phyloP scores from a whole-genome alignment of 179 eudicot genomes.

The Beta lomatogona region DNA sequence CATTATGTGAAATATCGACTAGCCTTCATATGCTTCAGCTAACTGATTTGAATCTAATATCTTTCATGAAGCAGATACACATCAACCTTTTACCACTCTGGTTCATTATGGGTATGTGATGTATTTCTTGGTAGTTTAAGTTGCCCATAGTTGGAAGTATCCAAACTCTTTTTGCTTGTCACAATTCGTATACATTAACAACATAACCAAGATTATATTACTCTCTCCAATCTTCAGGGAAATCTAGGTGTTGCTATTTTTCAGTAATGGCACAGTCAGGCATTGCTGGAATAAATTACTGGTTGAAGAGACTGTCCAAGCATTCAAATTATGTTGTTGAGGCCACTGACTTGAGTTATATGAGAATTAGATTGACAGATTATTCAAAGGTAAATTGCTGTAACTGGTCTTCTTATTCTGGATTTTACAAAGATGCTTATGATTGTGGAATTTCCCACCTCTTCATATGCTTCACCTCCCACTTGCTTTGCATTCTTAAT shows the following conservation, averaged over 20 bases:
- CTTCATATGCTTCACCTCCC: not conserved
- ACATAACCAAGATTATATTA: not conserved
- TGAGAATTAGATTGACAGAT: constrained; percentile 67
- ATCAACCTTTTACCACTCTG: constrained; percentile 65
- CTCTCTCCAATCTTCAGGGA: constrained; percentile 39
- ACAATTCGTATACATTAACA: not conserved
- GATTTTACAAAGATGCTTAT: not conserved
- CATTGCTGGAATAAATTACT: constrained; percentile 36
- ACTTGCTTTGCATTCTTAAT: not conserved
- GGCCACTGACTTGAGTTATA: constrained; percentile 33
- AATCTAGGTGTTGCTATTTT: constrained; percentile 53
- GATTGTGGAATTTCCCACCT: not conserved
- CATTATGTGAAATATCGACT: not conserved
- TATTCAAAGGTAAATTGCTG: constrained; percentile 59
- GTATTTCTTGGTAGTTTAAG: not conserved
- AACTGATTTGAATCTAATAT: constrained; percentile 1
- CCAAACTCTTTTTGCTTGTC: not conserved
- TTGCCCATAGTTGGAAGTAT: not conserved
- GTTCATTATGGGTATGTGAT: constrained; percentile 73
- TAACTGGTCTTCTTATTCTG: not conserved
- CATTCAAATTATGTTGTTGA: constrained; percentile 22
- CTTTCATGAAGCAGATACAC: constrained; percentile 59
- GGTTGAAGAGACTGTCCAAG: constrained; percentile 28
- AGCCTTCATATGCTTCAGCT: constrained; percentile 4
- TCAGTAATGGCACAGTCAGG: constrained; percentile 52